Evolutionary conservation across 345 rosid species (phyloP).

Genomic region (Ceriops tagal): DNA sequence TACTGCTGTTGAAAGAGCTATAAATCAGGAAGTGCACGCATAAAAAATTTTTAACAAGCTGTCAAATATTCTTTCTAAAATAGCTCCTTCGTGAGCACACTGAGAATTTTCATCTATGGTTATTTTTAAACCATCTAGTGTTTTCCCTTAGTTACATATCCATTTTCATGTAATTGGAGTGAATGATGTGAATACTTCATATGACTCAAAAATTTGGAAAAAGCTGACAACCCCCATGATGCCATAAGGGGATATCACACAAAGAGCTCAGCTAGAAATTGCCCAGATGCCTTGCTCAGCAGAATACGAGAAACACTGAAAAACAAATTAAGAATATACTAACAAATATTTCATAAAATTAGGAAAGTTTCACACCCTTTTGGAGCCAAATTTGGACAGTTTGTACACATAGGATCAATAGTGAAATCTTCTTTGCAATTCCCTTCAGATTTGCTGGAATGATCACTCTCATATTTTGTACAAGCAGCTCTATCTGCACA

Average conservation of each 20-base stretch:
- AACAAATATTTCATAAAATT: not conserved
- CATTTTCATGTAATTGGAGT: too few species aligned
- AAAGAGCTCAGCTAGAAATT: constrained; percentile 1
- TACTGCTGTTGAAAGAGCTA: too few species aligned
- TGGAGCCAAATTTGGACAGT: constrained; percentile 74
- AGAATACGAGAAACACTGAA: not conserved
- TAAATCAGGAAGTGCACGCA: too few species aligned
- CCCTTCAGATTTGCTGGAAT: constrained; percentile 26
- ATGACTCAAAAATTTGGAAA: too few species aligned
- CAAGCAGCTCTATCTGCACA: constrained; percentile 58
- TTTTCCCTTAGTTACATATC: too few species aligned
- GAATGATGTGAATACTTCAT: too few species aligned
- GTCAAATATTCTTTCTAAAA: too few species aligned
- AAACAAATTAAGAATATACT: not conserved
- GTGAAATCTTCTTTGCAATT: constrained; percentile 48
- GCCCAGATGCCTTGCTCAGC: not conserved
- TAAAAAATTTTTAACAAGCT: too few species aligned
- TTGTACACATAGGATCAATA: constrained; percentile 83
- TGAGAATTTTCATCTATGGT: too few species aligned
- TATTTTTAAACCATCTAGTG: too few species aligned
- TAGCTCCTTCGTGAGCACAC: too few species aligned
- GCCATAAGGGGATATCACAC: not conserved
- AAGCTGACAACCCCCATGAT: not conserved
- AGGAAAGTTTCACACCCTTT: constrained; percentile 48
- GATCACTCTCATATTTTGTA: constrained; percentile 13